phyloP scores from a whole-genome alignment of 345 rosid species.

The Pistacia vera region DNA sequence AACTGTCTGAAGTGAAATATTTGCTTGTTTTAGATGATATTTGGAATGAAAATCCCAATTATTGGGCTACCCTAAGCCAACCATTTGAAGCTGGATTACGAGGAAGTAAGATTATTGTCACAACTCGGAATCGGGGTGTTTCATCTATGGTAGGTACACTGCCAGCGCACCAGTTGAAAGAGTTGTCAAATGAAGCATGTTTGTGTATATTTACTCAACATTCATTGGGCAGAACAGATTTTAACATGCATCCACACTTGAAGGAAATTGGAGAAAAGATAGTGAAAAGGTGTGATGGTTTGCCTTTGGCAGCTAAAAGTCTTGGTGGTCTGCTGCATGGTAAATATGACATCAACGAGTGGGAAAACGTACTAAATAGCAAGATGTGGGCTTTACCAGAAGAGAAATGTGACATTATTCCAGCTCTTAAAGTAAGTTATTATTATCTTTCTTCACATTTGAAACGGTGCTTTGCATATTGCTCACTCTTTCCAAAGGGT shows the following conservation, averaged over 20 bases:
- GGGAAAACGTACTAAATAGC: not conserved
- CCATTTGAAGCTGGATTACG: not conserved
- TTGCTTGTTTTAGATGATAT: conserved; percentile 31
- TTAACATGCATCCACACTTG: not conserved
- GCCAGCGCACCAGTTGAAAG: accelerated
- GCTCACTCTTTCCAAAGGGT: conserved; percentile 9
- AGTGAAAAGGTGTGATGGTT: not conserved
- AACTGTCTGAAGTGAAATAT: not conserved
- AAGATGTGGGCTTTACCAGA: not conserved
- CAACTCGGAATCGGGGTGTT: not conserved
- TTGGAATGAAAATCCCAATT: not conserved
- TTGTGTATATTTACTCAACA: not conserved
- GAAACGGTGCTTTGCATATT: conserved; percentile 14
- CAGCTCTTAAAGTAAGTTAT: not conserved
- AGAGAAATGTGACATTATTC: not conserved
- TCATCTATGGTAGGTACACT: accelerated
- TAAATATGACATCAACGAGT: too few species aligned
- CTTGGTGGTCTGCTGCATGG: not conserved
- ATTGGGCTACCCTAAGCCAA: not conserved
- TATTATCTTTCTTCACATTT: not conserved
- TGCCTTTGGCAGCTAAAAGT: not conserved
- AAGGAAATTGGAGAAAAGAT: not conserved
- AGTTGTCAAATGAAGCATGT: not conserved
- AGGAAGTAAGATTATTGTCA: conserved; percentile 14
- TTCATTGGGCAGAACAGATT: not conserved